Evolutionary conservation across 768 basidiomycete species (phyloP).

Genomic region (Boletales sp.): DNA sequence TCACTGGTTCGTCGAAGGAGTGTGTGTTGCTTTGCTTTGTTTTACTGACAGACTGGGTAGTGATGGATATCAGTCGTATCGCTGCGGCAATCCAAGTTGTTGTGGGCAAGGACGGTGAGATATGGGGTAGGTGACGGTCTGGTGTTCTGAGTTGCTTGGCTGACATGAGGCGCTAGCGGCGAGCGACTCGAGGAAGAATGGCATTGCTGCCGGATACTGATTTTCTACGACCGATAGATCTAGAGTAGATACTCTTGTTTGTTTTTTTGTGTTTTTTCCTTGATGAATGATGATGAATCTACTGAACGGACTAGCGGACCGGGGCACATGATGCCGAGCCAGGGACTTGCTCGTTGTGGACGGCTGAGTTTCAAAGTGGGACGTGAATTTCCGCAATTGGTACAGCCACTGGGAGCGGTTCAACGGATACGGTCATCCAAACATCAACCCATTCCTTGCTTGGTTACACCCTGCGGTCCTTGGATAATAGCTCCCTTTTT

Average conservation of each 20-base stretch:
- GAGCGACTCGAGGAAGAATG: slow-evolving; percentile 90
- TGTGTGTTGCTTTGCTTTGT: not conserved
- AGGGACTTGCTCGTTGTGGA: too few species aligned
- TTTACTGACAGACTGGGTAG: slow-evolving; percentile 27
- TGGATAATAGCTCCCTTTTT: too few species aligned
- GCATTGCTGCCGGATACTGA: slow-evolving; percentile 85
- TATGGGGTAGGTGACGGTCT: slow-evolving; percentile 54
- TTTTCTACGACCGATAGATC: not conserved
- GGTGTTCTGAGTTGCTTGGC: not conserved
- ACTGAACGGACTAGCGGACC: too few species aligned
- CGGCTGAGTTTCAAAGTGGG: too few species aligned
- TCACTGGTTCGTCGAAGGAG: slow-evolving; percentile 47
- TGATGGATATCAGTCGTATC: slow-evolving; percentile 65
- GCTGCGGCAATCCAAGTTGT: slow-evolving; percentile 77
- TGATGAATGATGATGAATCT: too few species aligned
- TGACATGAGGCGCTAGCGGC: slow-evolving; percentile 49
- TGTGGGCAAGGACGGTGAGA: slow-evolving; percentile 42
- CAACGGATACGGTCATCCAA: too few species aligned
- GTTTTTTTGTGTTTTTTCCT: too few species aligned
- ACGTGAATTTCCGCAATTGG: not conserved
- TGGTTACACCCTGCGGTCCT: too few species aligned
- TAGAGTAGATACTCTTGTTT: too few species aligned
- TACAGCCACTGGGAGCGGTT: not conserved
- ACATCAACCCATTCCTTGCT: too few species aligned
- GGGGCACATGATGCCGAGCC: too few species aligned